These are phyloP conservation scores for Aristolochia californica DNA, from an alignment of 164 flowering plant genomes.

Conservation along the genomic window DNA sequence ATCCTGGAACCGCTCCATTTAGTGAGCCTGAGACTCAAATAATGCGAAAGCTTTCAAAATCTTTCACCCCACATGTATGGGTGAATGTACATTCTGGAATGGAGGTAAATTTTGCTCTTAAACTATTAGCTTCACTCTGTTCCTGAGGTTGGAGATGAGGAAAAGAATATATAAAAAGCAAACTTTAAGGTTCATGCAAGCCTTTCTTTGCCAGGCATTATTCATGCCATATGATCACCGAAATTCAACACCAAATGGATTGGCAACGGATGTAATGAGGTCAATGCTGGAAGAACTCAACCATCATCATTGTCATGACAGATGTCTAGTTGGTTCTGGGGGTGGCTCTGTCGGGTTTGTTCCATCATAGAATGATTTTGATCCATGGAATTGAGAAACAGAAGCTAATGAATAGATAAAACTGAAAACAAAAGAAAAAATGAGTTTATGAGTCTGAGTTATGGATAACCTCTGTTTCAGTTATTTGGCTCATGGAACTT, in stretches of 20 bases:
- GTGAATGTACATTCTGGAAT: slow-evolving; percentile 96
- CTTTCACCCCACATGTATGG: slow-evolving; percentile 95
- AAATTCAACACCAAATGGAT: slow-evolving; percentile 81
- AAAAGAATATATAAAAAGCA: too few relatives aligned
- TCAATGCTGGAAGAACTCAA: slow-evolving; percentile 61
- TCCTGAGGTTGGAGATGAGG: too few relatives aligned
- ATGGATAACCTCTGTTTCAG: slow-evolving; percentile 20
- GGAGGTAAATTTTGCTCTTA: slow-evolving; percentile 48
- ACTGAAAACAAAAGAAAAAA: neutral
- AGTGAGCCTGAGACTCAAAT: slow-evolving; percentile 96
- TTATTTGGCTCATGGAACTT: slow-evolving; percentile 97
- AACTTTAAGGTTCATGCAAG: too few relatives aligned
- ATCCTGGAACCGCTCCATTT: slow-evolving; percentile 89
- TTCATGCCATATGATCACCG: slow-evolving; percentile 99
- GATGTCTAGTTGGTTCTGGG: slow-evolving; percentile 90
- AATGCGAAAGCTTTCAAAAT: slow-evolving; percentile 68
- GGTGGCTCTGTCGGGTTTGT: slow-evolving; percentile 99
- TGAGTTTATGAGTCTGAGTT: too few relatives aligned
- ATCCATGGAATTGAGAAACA: too few relatives aligned
- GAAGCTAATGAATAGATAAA: too few relatives aligned
- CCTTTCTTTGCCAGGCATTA: slow-evolving; percentile 44
- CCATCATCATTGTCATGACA: slow-evolving; percentile 59
- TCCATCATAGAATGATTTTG: neutral
- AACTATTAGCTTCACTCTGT: too few relatives aligned
- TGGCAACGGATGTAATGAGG: slow-evolving; percentile 47